Conservation (phyloP, 192 early-diverging fungal species). For the Podila epigama region DNA sequence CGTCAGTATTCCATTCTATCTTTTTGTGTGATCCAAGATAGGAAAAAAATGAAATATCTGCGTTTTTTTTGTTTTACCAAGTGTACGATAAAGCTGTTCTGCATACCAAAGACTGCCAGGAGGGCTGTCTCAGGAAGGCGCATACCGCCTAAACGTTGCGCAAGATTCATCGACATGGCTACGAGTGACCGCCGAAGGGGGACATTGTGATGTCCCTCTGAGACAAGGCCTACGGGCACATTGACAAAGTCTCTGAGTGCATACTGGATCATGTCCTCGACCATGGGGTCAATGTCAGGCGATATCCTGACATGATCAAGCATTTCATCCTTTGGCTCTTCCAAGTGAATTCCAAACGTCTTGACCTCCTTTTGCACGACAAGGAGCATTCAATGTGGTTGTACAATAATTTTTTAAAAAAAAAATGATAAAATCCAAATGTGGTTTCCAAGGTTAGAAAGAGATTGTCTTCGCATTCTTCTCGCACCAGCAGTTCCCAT, state of each 20-base stretch:
- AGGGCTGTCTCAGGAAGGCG: conserved; percentile 57
- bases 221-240: conserved; percentile 26
- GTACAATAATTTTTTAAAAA: no score
- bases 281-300: conserved; percentile 27
- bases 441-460: no score
- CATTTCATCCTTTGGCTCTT: conserved; percentile 5
- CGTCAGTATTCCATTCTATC: neutral
- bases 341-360: neutral
- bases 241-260: conserved; percentile 44
- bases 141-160: conserved; percentile 31
- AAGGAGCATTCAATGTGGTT: no score
- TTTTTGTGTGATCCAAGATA: no score
- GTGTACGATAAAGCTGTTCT: conserved; percentile 65
- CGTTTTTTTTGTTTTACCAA: conserved; percentile 58
- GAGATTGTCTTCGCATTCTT: no score
- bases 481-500: no score
- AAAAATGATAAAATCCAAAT: no score
- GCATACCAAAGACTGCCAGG: conserved; percentile 55
- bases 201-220: conserved; percentile 38
- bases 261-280: conserved; percentile 42
- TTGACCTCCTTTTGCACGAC: neutral
- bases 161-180: conserved; percentile 51
- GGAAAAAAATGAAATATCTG: conserved; percentile 15
- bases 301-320: conserved; percentile 20
- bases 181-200: conserved; percentile 32